These are phyloP conservation scores for Prunus dulcis DNA, from an alignment of 306 rosid species.

Conservation along the genomic window DNA sequence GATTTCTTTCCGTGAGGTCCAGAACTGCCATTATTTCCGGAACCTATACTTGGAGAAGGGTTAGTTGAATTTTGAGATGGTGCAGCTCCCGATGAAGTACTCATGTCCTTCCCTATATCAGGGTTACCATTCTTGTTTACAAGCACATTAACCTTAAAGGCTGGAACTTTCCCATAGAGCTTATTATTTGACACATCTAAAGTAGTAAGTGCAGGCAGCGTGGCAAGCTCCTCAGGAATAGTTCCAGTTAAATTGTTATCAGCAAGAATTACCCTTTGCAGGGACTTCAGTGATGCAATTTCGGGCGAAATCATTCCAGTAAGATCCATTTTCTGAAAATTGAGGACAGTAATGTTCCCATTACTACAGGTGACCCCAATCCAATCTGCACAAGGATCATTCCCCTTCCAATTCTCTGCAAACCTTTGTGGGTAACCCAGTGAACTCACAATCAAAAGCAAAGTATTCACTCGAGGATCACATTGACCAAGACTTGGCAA, in stretches of 20 bases:
- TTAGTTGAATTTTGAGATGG: constrained; percentile 20
- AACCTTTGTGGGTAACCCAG: constrained; percentile 71
- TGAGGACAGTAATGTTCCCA: constrained; percentile 53
- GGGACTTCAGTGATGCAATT: constrained; percentile 48
- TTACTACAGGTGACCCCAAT: constrained; percentile 62
- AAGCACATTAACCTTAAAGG: constrained; percentile 50
- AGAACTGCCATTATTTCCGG: constrained; percentile 25
- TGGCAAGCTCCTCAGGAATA: constrained; percentile 57
- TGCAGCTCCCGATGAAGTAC: constrained; percentile 24
- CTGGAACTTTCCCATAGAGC: constrained; percentile 60
- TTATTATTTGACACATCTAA: constrained; percentile 65
- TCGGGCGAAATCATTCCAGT: constrained; percentile 59
- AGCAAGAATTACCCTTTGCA: constrained; percentile 62
- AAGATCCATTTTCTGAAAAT: constrained; percentile 79
- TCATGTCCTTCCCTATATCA: constrained; percentile 59
- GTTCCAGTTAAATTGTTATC: constrained; percentile 66
- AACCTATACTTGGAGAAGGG: constrained; percentile 21
- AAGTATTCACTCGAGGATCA: constrained; percentile 47
- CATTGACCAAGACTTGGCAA: constrained; percentile 54
- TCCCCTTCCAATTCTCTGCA: constrained; percentile 73
- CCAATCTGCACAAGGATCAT: constrained; percentile 76
- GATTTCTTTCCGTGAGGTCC: constrained; percentile 42
- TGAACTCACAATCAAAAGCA: constrained; percentile 48
- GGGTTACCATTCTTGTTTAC: constrained; percentile 49
- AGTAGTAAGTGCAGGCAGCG: constrained; percentile 51